A percentile compares a stretch with the other conserved stretches of the same genome.
Conservation (phyloP, 129 eudicot genomes). For the Tagetes patula region DNA sequence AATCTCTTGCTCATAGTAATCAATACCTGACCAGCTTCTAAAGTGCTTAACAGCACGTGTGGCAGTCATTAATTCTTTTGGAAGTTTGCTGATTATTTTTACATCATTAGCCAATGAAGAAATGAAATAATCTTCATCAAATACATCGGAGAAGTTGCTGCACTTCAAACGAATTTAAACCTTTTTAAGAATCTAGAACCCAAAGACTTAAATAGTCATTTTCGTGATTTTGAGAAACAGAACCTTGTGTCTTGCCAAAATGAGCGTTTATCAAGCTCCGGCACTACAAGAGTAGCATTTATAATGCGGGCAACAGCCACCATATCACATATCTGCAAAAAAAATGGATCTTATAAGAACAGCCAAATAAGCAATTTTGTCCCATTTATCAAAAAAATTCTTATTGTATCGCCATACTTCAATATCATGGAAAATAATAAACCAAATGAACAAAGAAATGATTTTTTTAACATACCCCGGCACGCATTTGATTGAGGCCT, state of each 20-base stretch:
- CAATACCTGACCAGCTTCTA: constrained; percentile 95
- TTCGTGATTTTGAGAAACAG: neutral
- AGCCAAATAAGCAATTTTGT: neutral
- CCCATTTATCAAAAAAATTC: neutral
- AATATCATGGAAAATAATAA: neutral
- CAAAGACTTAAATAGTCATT: neutral
- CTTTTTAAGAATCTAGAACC: constrained; percentile 9
- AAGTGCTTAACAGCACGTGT: constrained; percentile 94
- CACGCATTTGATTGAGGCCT: constrained; percentile 99
- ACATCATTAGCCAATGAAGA: constrained; percentile 73
- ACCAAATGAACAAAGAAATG: neutral
- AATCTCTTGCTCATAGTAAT: constrained; percentile 81
- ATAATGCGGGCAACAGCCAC: constrained; percentile 89
- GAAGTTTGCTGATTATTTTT: constrained; percentile 67
- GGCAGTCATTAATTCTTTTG: constrained; percentile 63
- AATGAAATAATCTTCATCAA: constrained; percentile 84
- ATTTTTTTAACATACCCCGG: constrained; percentile 61
- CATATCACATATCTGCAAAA: constrained; percentile 86
- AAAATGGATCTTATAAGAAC: neutral
- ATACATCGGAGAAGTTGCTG: constrained; percentile 97
- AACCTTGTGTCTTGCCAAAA: constrained; percentile 97
- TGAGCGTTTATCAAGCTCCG: constrained; percentile 92
- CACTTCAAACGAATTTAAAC: constrained; percentile 29
- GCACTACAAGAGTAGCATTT: constrained; percentile 91
- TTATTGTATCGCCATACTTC: neutral